Base-by-base conservation (phyloP, 176 grass and related monocot species). In the Paspalum notatum region DNA sequence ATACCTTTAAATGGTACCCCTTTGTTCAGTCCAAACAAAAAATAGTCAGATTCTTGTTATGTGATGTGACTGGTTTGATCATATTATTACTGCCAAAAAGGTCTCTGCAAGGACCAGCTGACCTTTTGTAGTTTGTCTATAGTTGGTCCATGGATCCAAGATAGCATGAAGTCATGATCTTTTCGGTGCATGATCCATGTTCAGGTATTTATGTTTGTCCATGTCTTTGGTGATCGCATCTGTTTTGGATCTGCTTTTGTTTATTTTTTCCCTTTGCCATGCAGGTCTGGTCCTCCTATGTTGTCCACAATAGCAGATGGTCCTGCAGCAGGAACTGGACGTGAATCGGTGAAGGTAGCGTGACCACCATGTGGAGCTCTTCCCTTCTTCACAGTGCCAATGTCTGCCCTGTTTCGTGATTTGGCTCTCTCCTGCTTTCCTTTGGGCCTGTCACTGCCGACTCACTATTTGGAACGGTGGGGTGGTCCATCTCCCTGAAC, bases 91-190 rank as follows among this genome's bases (percentile, higher is more conserved):
- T 17, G 37, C 27, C 15, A 32, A 80, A 21, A 85, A 26, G 10
- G 17, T 66, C 57, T 50, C 17, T 24, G 8, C 17, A 73, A 68
- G 40, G 48, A 50, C 12, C 77, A 77, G 64, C 57, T 64, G 55
- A 71, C 63, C 25, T 80, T 72, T 56, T 76, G 71, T 47, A 76
- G 38, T 53, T 87, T 76, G 17, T 71, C 62, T 17, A 85, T 64
- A 17, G 58, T 80, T 58, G 40, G 51, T 58, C 6, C 66, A 81
- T 59, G 1, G 20, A 37, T 38, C 52, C 41, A 57, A 58, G n/a
- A 58, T 47, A 70, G 41, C 38, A 63, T 70, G 46, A 80, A 68
- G 38, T 41, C 32, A 32, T 32, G 32, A 32, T 32, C 32, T 82
- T 46, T 79, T 17, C 6, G 20, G 41, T 55, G 69, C 62, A 56